Percentiles rank a stretch among this genome's conserved stretches.
These are phyloP conservation scores for Lipomyces japonicus DNA, from an alignment of 805 yeast species.

Conservation along the genomic window DNA sequence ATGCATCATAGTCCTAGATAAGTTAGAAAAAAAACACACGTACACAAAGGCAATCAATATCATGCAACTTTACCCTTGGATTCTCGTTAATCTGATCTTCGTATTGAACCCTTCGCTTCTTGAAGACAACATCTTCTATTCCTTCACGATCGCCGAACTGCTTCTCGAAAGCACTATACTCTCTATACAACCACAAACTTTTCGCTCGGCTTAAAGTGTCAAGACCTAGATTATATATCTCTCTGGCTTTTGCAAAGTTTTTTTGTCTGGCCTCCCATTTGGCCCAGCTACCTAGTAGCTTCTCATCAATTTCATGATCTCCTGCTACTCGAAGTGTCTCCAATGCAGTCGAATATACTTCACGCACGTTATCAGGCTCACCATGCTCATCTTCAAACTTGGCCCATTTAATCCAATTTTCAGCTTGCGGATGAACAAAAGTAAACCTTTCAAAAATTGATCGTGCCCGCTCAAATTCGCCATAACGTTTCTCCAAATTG, in stretches of 20 bases:
- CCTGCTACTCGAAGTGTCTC: slow-evolving; percentile 45
- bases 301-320: slow-evolving; percentile 37
- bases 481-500: slow-evolving; percentile 66
- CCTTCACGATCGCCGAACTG: slow-evolving; percentile 55
- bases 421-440: slow-evolving; percentile 47
- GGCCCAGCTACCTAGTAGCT: slow-evolving; percentile 55
- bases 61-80: slow-evolving; percentile 40
- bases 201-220: slow-evolving; percentile 43
- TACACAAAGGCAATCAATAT: too few species aligned
- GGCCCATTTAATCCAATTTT: slow-evolving; percentile 74
- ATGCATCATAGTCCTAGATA: slow-evolving; percentile 60
- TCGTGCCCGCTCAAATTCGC: slow-evolving; percentile 55
- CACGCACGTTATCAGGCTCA: slow-evolving; percentile 47
- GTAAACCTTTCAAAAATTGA: slow-evolving; percentile 56
- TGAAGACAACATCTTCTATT: slow-evolving; percentile 50
- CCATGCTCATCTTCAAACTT: slow-evolving; percentile 61
- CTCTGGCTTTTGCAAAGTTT: slow-evolving; percentile 61
- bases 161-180: slow-evolving; percentile 59
- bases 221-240: slow-evolving; percentile 53
- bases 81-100: slow-evolving; percentile 46
- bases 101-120: slow-evolving; percentile 55
- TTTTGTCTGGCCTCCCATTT: slow-evolving; percentile 61
- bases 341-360: slow-evolving; percentile 63
- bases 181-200: slow-evolving; percentile 41
- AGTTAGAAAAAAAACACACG: background rate